Conservation (phyloP, 2,329 filamentous ascomycete genomes). For the Epichloe aotearoae region DNA sequence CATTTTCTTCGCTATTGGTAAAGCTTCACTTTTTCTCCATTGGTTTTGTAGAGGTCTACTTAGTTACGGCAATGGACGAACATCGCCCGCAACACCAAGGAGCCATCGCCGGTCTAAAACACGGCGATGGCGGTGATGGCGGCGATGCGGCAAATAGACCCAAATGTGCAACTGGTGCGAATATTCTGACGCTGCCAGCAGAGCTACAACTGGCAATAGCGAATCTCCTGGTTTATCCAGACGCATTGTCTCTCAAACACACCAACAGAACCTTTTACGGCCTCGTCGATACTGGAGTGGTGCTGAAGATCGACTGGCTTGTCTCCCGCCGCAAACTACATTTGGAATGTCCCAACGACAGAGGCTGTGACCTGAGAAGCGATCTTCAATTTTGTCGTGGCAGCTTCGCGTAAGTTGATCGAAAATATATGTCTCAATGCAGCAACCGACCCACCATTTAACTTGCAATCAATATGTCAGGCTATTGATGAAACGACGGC, state of each 20-base stretch:
- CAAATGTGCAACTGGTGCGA: background rate
- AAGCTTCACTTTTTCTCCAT: too few species aligned
- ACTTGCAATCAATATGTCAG: constrained; percentile 17
- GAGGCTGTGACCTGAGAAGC: constrained; percentile 42
- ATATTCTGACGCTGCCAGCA: constrained; percentile 34
- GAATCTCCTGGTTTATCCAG: constrained; percentile 50
- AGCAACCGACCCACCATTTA: background rate
- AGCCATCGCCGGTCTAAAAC: background rate
- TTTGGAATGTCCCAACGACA: constrained; percentile 50
- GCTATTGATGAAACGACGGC: constrained; percentile 43
- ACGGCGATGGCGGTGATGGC: background rate
- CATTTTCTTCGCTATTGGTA: too few species aligned
- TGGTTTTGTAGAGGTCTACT: background rate
- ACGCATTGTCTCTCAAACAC: constrained; percentile 59
- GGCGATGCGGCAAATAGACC: background rate
- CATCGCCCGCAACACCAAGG: background rate
- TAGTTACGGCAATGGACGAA: background rate
- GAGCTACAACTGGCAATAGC: constrained; percentile 56
- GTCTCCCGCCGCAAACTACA: constrained; percentile 49
- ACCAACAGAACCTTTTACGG: constrained; percentile 48
- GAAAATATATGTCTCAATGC: background rate
- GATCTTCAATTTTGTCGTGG: constrained; percentile 48
- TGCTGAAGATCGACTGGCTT: constrained; percentile 56
- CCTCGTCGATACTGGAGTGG: constrained; percentile 51
- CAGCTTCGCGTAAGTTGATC: constrained; percentile 37